Evolutionary conservation across 192 early-diverging fungal species (phyloP).

Genomic region (Entomortierella chlamydospora): DNA sequence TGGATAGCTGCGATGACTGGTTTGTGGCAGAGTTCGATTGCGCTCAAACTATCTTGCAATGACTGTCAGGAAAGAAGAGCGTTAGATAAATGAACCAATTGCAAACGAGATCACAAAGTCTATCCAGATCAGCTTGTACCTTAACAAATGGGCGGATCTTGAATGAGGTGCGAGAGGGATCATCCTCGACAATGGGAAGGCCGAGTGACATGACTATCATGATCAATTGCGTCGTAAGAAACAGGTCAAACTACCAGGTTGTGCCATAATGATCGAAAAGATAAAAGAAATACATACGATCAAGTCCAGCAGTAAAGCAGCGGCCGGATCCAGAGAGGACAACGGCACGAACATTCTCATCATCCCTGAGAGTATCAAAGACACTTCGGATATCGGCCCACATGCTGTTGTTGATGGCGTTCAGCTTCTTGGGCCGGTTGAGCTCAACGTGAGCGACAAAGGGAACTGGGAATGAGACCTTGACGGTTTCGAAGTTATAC

Average conservation of each 20-base stretch:
- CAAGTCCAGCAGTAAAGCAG: conserved; percentile 93
- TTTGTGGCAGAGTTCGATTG: conserved; percentile 86
- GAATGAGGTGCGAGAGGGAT: conserved; percentile 54
- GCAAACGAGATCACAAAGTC: not conserved
- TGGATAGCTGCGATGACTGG: conserved; percentile 93
- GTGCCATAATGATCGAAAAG: too few species aligned
- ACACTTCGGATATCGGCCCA: conserved; percentile 39
- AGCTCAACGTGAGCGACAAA: conserved; percentile 85
- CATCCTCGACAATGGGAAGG: conserved; percentile 41
- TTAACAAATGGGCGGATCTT: conserved; percentile 51
- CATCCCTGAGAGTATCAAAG: conserved; percentile 49
- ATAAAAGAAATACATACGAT: conserved; percentile 66
- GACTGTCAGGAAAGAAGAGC: conserved; percentile 3
- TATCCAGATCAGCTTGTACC: conserved; percentile 17
- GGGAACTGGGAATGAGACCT: conserved; percentile 65
- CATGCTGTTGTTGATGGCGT: conserved; percentile 76
- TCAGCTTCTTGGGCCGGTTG: conserved; percentile 85
- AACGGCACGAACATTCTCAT: conserved; percentile 78
- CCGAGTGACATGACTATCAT: conserved; percentile 36
- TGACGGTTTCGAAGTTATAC: conserved; percentile 72
- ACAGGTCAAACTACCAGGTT: too few species aligned
- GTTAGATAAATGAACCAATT: not conserved
- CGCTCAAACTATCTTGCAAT: conserved; percentile 77
- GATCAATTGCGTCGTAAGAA: not conserved
- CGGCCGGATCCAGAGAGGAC: conserved; percentile 81